Evolutionary conservation across 768 basidiomycete species (phyloP).

Genomic region (Mycena vulgaris): DNA sequence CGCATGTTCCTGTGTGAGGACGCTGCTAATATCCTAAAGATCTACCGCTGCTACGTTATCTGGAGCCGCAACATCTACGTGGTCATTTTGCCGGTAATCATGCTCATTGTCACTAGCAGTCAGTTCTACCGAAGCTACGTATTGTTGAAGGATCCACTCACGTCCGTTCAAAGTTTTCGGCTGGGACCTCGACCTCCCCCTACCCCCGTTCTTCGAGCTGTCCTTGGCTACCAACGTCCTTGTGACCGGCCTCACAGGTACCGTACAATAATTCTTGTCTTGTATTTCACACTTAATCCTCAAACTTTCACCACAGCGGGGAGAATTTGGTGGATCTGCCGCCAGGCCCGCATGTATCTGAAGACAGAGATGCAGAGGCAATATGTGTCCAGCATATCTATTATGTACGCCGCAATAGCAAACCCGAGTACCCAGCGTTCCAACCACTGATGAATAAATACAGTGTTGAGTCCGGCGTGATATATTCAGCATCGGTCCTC

Average conservation of each 20-base stretch:
- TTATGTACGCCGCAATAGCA: constrained; percentile 42
- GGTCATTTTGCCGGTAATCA: constrained; percentile 44
- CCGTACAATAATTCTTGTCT: background rate
- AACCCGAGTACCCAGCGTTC: too few relatives aligned
- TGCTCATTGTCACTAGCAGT: constrained; percentile 48
- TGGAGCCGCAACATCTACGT: constrained; percentile 50
- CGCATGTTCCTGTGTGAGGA: background rate
- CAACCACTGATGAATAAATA: background rate
- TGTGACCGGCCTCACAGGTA: constrained; percentile 50
- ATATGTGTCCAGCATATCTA: constrained; percentile 46
- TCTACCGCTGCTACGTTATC: constrained; percentile 51
- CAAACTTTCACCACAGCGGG: constrained; percentile 39
- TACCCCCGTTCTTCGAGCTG: constrained; percentile 48
- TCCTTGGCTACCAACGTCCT: constrained; percentile 49
- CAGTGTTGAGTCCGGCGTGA: constrained; percentile 52
- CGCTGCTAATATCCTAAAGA: constrained; percentile 33
- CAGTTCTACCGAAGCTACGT: constrained; percentile 14
- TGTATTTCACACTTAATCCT: background rate
- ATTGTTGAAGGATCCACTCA: background rate
- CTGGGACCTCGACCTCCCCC: constrained; percentile 46
- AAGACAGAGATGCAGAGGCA: constrained; percentile 42
- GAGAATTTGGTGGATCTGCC: constrained; percentile 51
- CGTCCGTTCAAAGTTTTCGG: constrained; percentile 28
- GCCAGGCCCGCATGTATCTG: constrained; percentile 44
- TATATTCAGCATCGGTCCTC: constrained; percentile 49